Percentiles rank a stretch among this genome's conserved stretches.
phyloP scores from a whole-genome alignment of 805 yeast species.

The Candida silvicultrix region DNA sequence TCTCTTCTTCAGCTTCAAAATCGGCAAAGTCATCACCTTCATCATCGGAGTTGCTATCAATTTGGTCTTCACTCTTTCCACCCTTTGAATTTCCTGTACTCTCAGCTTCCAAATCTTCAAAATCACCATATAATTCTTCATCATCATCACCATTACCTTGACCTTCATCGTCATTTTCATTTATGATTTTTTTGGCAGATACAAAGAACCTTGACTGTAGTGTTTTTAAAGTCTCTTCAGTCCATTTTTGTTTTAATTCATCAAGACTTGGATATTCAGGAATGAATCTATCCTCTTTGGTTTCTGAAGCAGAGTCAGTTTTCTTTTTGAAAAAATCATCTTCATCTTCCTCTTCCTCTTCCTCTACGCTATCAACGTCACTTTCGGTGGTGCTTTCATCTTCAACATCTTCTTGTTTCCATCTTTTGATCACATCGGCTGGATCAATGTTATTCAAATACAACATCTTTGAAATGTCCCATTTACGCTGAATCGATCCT shows the following conservation, averaged over 20 bases:
- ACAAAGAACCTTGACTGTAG: conserved; percentile 44
- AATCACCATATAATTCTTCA: conserved; percentile 50
- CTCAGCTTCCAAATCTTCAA: conserved; percentile 43
- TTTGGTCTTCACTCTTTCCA: conserved; percentile 24
- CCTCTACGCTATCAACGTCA: conserved; percentile 29
- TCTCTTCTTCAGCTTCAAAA: conserved; percentile 44
- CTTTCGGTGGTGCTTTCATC: conserved; percentile 30
- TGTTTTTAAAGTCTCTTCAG: conserved; percentile 32
- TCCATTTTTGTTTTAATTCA: conserved; percentile 41
- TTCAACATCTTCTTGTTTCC: conserved; percentile 53
- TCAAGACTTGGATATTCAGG: conserved; percentile 35
- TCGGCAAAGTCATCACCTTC: conserved; percentile 45
- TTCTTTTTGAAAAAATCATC: conserved; percentile 55
- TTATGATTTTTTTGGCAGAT: conserved; percentile 41
- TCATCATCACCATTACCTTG: conserved; percentile 32
- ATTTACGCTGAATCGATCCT: conserved; percentile 45
- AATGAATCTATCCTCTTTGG: conserved; percentile 28
- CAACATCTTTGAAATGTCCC: conserved; percentile 78
- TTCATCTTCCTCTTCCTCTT: conserved; percentile 37
- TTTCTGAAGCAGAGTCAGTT: conserved; percentile 26
- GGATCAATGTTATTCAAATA: conserved; percentile 78
- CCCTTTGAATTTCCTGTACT: conserved; percentile 11
- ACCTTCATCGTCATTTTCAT: conserved; percentile 25
- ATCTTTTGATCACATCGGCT: conserved; percentile 60
- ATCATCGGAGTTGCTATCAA: conserved; percentile 28